These are phyloP conservation scores for Suhomyces guaymorum DNA, from an alignment of 1,139 yeast genomes.

Conservation along the genomic window DNA sequence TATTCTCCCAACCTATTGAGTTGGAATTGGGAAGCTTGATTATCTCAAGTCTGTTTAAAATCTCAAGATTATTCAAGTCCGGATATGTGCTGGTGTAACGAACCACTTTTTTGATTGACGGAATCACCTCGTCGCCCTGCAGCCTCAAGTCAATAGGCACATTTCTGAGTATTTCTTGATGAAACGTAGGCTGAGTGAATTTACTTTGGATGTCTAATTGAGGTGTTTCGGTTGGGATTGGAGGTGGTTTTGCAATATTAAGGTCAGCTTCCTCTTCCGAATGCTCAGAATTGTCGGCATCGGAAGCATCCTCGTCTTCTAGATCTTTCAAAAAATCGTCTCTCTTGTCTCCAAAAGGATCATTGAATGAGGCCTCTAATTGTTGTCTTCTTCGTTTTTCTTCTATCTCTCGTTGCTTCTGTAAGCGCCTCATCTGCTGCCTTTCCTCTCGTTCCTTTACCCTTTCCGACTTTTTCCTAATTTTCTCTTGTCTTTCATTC, in stretches of 20 bases:
- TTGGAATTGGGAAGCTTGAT: conserved; percentile 49
- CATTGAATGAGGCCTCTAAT: conserved; percentile 22
- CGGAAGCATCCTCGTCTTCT: conserved; percentile 11
- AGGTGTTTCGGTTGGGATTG: conserved; percentile 23
- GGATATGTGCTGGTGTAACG: conserved; percentile 36
- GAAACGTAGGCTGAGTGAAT: conserved; percentile 37
- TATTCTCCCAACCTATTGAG: conserved; percentile 50
- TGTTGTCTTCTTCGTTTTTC: conserved; percentile 15
- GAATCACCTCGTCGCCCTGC: conserved; percentile 19
- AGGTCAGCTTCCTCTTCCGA: conserved; percentile 14
- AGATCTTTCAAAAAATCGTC: conserved; percentile 15
- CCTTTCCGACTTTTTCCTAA: conserved; percentile 13
- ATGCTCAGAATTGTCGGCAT: conserved; percentile 9
- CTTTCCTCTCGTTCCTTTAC: conserved; percentile 17
- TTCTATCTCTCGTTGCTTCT: conserved; percentile 15
- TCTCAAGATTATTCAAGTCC: conserved; percentile 35
- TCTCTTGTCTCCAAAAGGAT: conserved; percentile 19
- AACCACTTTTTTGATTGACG: conserved; percentile 38
- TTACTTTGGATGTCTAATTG: conserved; percentile 24
- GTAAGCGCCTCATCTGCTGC: conserved; percentile 18
- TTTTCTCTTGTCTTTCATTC: conserved; percentile 22
- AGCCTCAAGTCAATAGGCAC: conserved; percentile 40
- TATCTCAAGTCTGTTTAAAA: conserved; percentile 41
- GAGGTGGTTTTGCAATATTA: conserved; percentile 22
- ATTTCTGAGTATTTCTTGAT: conserved; percentile 34